A percentile compares a stretch with the other conserved stretches of the same genome.
These are phyloP conservation scores for Takakia lepidozioides DNA, from an alignment of 225 moss, liverwort and hornwort genomes.

Conservation along the genomic window DNA sequence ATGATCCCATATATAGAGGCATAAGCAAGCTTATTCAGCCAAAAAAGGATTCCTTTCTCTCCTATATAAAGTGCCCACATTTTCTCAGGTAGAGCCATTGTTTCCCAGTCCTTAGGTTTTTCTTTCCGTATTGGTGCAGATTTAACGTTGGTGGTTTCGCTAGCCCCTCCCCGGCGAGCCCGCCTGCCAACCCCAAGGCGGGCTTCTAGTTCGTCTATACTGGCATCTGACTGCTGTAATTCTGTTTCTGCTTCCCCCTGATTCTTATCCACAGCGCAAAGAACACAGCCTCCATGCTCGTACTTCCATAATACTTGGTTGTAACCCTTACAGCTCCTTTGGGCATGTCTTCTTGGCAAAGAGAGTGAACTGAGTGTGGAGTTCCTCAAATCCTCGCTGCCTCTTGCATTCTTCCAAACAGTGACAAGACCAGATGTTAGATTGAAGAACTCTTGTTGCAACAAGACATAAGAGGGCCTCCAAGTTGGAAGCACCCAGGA, in stretches of 20 bases:
- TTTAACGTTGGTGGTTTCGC: conserved; percentile 14
- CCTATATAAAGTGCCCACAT: conserved; percentile 77
- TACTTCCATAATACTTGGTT: neutral
- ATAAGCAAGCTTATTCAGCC: conserved; percentile 93
- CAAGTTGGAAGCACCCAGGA: too few relatives aligned
- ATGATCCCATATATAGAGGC: conserved; percentile 64
- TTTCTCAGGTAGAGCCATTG: conserved; percentile 58
- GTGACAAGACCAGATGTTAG: too few relatives aligned
- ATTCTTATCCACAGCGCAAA: conserved; percentile 22
- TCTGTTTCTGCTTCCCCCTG: conserved; percentile 12
- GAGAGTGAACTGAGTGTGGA: too few relatives aligned
- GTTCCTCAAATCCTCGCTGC: too few relatives aligned
- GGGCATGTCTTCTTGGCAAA: too few relatives aligned
- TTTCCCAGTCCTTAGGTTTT: conserved; percentile 52
- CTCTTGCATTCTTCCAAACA: too few relatives aligned
- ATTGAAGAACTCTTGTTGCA: too few relatives aligned
- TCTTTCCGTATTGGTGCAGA: conserved; percentile 20
- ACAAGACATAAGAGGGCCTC: too few relatives aligned
- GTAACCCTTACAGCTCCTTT: too few relatives aligned
- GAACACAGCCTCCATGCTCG: neutral
- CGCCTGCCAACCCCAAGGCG: conserved; percentile 76
- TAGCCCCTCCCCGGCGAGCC: conserved; percentile 32
- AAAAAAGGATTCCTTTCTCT: conserved; percentile 76
- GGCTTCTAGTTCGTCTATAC: conserved; percentile 71
- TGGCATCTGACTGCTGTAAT: conserved; percentile 19